A percentile compares a stretch with the other conserved stretches of the same genome.
Evolutionary conservation across 2,329 filamentous ascomycete genomes (phyloP).

Genomic region (Dryadomyces sulphureus): DNA sequence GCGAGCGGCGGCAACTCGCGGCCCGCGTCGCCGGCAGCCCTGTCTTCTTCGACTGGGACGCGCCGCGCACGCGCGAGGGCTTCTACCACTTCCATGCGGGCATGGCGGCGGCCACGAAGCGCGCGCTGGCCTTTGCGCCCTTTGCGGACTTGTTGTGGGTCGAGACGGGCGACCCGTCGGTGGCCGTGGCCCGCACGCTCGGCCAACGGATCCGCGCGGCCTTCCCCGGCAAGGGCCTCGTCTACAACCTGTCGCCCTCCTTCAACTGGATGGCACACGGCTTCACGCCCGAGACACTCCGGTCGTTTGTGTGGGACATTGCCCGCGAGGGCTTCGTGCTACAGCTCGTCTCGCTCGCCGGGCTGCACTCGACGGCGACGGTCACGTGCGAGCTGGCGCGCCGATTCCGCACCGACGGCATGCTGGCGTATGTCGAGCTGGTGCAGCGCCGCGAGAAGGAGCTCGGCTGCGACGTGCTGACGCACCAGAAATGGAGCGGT

Average conservation of each 20-base stretch:
- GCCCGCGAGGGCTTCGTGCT: conserved; percentile 70
- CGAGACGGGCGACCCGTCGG: conserved; percentile 81
- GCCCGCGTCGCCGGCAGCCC: conserved; percentile 41
- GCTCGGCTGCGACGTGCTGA: conserved; percentile 78
- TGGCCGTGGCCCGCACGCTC: conserved; percentile 61
- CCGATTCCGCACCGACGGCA: conserved; percentile 77
- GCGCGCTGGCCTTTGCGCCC: conserved; percentile 78
- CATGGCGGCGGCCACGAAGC: conserved; percentile 77
- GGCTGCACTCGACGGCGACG: conserved; percentile 50
- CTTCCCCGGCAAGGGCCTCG: conserved; percentile 70
- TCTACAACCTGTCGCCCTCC: conserved; percentile 91
- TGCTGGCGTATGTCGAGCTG: conserved; percentile 93
- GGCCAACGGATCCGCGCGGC: conserved; percentile 57
- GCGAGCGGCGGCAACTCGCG: conserved; percentile 60
- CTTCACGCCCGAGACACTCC: conserved; percentile 68
- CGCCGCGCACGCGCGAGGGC: conserved; percentile 83
- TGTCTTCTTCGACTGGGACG: conserved; percentile 78
- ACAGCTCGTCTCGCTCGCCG: conserved; percentile 52
- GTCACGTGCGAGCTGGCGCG: conserved; percentile 61
- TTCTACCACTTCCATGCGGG: conserved; percentile 84
- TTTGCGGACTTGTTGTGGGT: conserved; percentile 95
- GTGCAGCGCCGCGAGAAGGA: conserved; percentile 87
- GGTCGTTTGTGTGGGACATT: conserved; percentile 92
- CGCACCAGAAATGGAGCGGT: conserved; percentile 76
- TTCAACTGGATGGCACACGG: conserved; percentile 99